Conservation (phyloP, 306 rosid species). For the Fragaria nilgerrensis region DNA sequence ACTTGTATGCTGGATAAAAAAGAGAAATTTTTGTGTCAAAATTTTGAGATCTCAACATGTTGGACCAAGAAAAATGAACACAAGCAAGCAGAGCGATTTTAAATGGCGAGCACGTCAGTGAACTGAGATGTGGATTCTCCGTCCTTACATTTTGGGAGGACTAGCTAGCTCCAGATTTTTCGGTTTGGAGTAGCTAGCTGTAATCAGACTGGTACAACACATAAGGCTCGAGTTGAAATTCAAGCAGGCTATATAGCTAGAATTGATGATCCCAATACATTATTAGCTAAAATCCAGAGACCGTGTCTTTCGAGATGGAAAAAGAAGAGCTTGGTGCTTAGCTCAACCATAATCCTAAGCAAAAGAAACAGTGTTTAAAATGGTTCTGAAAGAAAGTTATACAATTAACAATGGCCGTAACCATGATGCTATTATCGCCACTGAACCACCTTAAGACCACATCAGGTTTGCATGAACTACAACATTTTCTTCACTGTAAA, state of each 20-base stretch:
- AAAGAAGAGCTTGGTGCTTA: neutral
- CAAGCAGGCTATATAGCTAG: neutral
- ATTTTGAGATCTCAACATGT: no score
- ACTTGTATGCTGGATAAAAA: no score
- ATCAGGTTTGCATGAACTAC: slow-evolving; percentile 3
- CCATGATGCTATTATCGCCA: neutral
- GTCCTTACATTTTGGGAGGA: neutral
- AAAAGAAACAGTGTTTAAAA: neutral
- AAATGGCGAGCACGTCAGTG: no score
- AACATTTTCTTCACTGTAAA: neutral
- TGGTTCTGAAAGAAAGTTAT: neutral
- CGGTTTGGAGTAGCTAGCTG: neutral
- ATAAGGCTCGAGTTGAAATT: neutral
- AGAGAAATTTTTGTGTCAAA: no score
- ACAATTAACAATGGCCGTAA: neutral
- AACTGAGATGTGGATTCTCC: neutral
- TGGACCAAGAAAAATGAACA: no score
- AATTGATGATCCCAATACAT: neutral
- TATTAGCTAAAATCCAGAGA: neutral
- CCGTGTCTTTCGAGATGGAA: neutral
- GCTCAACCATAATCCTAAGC: neutral
- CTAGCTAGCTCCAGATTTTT: neutral
- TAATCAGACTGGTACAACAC: neutral
- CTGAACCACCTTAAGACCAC: neutral
- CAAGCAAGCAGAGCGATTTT: no score